Base-by-base conservation (phyloP, 768 basidiomycete genomes). In the Auriculariales sp. region DNA sequence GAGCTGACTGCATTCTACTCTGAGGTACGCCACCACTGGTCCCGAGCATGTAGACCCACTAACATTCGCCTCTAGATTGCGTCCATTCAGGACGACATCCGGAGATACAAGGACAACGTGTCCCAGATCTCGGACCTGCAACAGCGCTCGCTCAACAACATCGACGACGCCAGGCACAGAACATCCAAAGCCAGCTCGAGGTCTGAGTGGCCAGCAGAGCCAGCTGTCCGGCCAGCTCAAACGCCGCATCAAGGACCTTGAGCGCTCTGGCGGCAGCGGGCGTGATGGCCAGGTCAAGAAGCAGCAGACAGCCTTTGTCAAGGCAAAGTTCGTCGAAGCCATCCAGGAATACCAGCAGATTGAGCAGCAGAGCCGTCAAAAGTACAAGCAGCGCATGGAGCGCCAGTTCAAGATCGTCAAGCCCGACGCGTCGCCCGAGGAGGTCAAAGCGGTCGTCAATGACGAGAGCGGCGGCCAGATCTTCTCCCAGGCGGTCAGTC, bases 351-450 rank as follows among this genome's bases (percentile, higher is more conserved):
- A 56, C 47, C 59, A 59, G 47, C 47, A 49, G 28, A 52, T 60
- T 22, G 62, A 62, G 51, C 56, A 55, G 47, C 52, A 49, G 31
- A 48, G 58, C 30, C 56, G 58, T 9, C 47, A 47, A 42, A 53
- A 55, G 47, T 50, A 52, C 49, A 60, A 57, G 51, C 53, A 55
- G 50, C 44, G 55, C 19, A 56, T 59, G 36, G 58, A 56, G 46
- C 47, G 57, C 19, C 57, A 69, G 59, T 59, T 63, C 39, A 58
- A 60, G 32, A 67, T 65, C 50, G 53, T 54, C 47, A 39, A 29
- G 35, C 22, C 29, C 2, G 78, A 89, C 57, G 91, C 91, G 19
- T 79, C 87, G 28, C 74, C 76, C 10, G 81, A 89, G 52, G 89
- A 94, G 60, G 69, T 94, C 29, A 68, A 74, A 51, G 81, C 85